Base-by-base conservation (phyloP, 495 filamentous ascomycete species). In the Geoglossum glabrum region DNA sequence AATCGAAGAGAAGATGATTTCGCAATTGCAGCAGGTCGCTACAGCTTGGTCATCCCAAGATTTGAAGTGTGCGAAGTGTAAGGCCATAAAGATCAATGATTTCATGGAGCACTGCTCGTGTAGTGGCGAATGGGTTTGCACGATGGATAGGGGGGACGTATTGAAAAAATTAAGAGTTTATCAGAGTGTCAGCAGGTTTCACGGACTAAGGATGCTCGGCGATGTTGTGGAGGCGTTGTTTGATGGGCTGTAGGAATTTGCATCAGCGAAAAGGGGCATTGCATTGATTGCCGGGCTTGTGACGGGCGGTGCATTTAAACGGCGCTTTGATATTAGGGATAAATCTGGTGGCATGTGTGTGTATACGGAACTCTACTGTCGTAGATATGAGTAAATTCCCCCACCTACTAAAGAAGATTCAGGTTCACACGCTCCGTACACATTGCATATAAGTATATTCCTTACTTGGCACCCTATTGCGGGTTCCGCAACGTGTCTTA, bases 101-200 rank as follows among this genome's bases (percentile, higher is more conserved):
- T 93, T 97, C 66, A 84, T 89, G 82, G 92, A 97, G 69, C 90
- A 97, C 70, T 98, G 92, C 68, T 83, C 82, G 27, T 98, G 92
- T 72, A 84, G 84, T 54, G 90, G 93, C 7, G 74, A 71, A 46
- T 98, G 92, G 92, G 75, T 71, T 17, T 78, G 78, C 59, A 88
- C 79, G 27, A 70, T 90, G 56, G 75, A 83, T 65, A 75, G 76
- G 62, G 80, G 78, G n/a, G 85, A 84, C 38, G 72, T 89, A 25
- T 63, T 79, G 61, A 79, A 74, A 65, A 74, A 72, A 65, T 61
- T 97, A 60, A 73, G 69, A 52, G 84, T 95, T 19, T 76, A 84
- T 64, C 74, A 74, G 60, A 81, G 76, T 61, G 89, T 90, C 40
- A 87, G 86, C 54, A 76, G 73, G 62, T 84, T 80, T 64, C 92